Evolutionary conservation across 2,329 filamentous ascomycete species (phyloP).

Genomic region (Arthrocladium fulminans): DNA sequence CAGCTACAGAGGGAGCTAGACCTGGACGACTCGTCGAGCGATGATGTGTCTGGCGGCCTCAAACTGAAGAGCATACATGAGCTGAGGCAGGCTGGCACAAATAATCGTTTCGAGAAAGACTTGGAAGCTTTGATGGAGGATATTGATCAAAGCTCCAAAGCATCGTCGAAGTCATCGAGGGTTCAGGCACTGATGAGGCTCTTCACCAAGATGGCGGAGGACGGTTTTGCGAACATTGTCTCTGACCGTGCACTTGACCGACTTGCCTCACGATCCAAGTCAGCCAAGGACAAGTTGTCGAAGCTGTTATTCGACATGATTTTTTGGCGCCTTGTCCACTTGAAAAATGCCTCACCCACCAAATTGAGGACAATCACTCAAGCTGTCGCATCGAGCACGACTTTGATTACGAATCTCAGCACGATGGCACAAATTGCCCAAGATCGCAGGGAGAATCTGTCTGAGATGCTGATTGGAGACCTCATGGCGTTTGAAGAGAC

Average conservation of each 20-base stretch:
- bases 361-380: slow-evolving; percentile 12
- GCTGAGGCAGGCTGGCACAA: slow-evolving; percentile 50
- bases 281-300: slow-evolving; percentile 45
- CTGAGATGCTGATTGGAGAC: slow-evolving; percentile 16
- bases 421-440: slow-evolving; percentile 16
- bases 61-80: slow-evolving; percentile 53
- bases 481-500: slow-evolving; percentile 15
- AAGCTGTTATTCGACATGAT: slow-evolving; percentile 14
- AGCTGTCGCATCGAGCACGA: slow-evolving; percentile 12
- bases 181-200: slow-evolving; percentile 44
- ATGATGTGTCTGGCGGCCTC: slow-evolving; percentile 31
- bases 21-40: slow-evolving; percentile 35
- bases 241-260: slow-evolving; percentile 63
- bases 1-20: slow-evolving; percentile 16
- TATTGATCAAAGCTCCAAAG: slow-evolving; percentile 41
- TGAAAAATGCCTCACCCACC: slow-evolving; percentile 11
- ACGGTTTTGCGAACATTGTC: slow-evolving; percentile 49
- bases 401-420: slow-evolving; percentile 11
- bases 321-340: slow-evolving; percentile 13
- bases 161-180: slow-evolving; percentile 41
- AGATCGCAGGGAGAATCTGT: slow-evolving; percentile 20
- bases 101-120: slow-evolving; percentile 48
- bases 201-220: slow-evolving; percentile 42
- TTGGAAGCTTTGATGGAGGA: slow-evolving; percentile 51
- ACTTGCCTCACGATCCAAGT: slow-evolving; percentile 54